Evolutionary conservation across 371 early-diverging fungal genomes (phyloP).

Genomic region (Rhizopus arrhizus): DNA sequence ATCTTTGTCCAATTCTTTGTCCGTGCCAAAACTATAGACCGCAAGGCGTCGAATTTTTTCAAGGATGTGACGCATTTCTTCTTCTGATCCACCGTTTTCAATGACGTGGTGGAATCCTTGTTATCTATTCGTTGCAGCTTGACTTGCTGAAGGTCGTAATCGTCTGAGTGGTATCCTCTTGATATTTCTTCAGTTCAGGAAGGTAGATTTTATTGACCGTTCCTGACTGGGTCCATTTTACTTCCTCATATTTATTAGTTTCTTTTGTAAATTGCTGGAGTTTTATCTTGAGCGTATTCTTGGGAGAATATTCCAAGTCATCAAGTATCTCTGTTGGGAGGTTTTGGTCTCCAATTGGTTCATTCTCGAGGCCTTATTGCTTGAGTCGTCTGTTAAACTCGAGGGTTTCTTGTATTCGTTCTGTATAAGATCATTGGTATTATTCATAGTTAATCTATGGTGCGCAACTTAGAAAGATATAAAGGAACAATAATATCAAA

Average conservation of each 20-base stretch:
- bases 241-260: not conserved
- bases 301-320: not conserved
- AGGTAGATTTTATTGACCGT: constrained; percentile 1
- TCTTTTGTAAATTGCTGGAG: not conserved
- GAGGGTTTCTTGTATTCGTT: too few relatives aligned
- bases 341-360: not conserved
- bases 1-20: too few relatives aligned
- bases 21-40: too few relatives aligned
- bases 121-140: not conserved
- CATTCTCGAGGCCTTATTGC: not conserved
- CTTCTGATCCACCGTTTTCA: too few relatives aligned
- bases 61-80: too few relatives aligned
- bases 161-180: constrained; percentile 4
- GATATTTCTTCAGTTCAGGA: constrained; percentile 10
- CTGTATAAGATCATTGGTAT: not conserved
- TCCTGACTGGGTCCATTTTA: constrained; percentile 3
- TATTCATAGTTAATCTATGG: too few relatives aligned
- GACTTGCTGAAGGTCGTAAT: not conserved
- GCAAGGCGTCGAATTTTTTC: too few relatives aligned
- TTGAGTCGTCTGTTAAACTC: not conserved
- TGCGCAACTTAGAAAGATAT: not conserved
- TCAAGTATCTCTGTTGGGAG: not conserved
- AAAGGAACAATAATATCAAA: too few relatives aligned
- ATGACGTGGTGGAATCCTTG: not conserved
- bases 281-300: not conserved